These are phyloP conservation scores for Macrocybe gigantea DNA, from an alignment of 768 basidiomycete species.

Conservation along the genomic window DNA sequence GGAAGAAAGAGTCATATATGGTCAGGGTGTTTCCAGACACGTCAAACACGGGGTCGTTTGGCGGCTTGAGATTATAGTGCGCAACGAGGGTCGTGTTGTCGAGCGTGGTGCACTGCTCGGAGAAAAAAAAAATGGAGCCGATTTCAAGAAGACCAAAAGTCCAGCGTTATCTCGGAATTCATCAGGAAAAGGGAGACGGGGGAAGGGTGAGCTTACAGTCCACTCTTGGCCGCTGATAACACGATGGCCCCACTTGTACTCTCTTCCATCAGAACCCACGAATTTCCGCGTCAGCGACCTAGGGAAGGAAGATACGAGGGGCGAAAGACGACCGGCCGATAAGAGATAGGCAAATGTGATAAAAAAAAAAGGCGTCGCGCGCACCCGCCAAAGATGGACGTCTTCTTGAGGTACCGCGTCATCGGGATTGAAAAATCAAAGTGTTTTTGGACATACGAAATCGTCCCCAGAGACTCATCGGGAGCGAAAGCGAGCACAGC, in stretches of 20 bases:
- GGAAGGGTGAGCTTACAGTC: conserved; percentile 45
- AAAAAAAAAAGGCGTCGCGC: conserved; percentile 14
- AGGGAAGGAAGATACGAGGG: not conserved
- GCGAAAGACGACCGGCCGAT: not conserved
- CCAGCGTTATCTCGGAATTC: not conserved
- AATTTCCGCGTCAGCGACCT: conserved; percentile 71
- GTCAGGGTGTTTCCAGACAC: conserved; percentile 48
- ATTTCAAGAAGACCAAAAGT: not conserved
- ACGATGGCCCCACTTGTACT: conserved; percentile 64
- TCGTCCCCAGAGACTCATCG: conserved; percentile 52
- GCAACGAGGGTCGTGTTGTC: conserved; percentile 1
- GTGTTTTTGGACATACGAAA: conserved; percentile 43
- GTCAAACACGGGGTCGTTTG: conserved; percentile 34
- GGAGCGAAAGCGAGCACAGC: conserved; percentile 57
- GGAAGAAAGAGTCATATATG: conserved; percentile 33
- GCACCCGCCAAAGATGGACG: conserved; percentile 61
- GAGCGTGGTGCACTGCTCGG: not conserved
- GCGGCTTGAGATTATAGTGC: conserved; percentile 22
- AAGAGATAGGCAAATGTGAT: conserved; percentile 1
- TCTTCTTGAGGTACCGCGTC: conserved; percentile 58
- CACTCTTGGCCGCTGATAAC: conserved; percentile 60
- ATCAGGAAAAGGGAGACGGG: not conserved
- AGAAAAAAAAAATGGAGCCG: no score
- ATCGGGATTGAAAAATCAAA: conserved; percentile 47
- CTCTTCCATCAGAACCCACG: conserved; percentile 58